Percentiles rank a stretch among this genome's conserved stretches.
phyloP scores from a whole-genome alignment of 257 asterid species.

The Thymus mandschuricus region DNA sequence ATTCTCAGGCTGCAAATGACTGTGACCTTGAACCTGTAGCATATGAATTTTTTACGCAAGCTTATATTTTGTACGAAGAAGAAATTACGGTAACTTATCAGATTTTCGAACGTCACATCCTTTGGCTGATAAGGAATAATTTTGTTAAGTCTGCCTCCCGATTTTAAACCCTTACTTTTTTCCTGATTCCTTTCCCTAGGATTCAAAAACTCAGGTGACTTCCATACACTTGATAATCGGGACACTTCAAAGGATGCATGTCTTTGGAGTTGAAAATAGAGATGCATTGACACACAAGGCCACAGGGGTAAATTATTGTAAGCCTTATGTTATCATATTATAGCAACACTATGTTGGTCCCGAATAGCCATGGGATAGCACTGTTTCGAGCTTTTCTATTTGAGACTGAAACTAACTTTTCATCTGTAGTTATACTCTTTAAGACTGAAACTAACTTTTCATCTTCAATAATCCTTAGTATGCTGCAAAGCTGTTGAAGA shows the following conservation, averaged over 20 bases:
- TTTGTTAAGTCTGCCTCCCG: slow-evolving; percentile 7
- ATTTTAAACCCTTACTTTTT: slow-evolving; percentile 16
- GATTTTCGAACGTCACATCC: slow-evolving; percentile 8
- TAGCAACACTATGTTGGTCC: slow-evolving; percentile 13
- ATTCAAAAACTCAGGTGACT: slow-evolving; percentile 94
- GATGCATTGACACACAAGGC: slow-evolving; percentile 98
- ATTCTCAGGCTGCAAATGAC: slow-evolving; percentile 92
- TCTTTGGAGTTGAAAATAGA: slow-evolving; percentile 94
- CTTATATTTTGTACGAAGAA: slow-evolving; percentile 95
- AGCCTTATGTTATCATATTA: slow-evolving; percentile 30
- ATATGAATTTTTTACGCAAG: slow-evolving; percentile 97
- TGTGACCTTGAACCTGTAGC: slow-evolving; percentile 97
- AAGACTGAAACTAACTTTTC: slow-evolving; percentile 25
- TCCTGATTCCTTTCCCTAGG: slow-evolving; percentile 53
- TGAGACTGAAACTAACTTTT: not conserved
- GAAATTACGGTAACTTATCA: slow-evolving; percentile 75
- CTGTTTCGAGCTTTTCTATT: not conserved
- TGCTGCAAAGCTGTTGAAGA: slow-evolving; percentile 96
- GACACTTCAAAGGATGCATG: slow-evolving; percentile 96
- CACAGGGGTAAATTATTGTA: slow-evolving; percentile 76
- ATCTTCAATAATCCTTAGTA: slow-evolving; percentile 53
- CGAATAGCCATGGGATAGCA: slow-evolving; percentile 18
- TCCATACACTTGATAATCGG: slow-evolving; percentile 89
- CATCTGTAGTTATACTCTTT: not conserved
- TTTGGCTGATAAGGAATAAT: not conserved